Evolutionary conservation across 176 grass and related monocot species (phyloP).

Genomic region (Paspalum vaginatum): DNA sequence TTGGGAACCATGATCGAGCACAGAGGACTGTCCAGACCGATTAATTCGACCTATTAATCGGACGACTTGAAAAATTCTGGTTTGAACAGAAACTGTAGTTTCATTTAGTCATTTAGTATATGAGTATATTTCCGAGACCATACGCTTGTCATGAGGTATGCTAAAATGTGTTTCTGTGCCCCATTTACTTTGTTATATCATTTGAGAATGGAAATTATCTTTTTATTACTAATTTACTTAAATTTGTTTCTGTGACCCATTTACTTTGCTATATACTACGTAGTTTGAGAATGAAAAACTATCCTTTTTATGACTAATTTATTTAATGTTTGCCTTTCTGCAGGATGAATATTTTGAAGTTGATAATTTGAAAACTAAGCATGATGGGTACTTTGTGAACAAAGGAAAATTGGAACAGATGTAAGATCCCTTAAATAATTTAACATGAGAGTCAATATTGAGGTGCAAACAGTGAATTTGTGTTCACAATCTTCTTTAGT

Average conservation of each 20-base stretch:
- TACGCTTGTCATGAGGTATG: constrained; percentile 2
- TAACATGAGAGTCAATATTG: constrained; percentile 21
- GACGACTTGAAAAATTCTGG: no score
- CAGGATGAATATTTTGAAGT: constrained; percentile 99
- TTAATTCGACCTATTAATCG: no score
- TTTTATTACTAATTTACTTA: no score
- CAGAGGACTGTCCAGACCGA: no score
- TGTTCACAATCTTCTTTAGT: neutral
- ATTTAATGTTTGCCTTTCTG: constrained; percentile 46
- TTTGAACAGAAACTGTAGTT: neutral
- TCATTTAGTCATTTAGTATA: neutral
- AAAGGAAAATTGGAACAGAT: constrained; percentile 97
- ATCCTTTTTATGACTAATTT: constrained; percentile 29
- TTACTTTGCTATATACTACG: constrained; percentile 24
- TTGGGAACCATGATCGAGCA: no score
- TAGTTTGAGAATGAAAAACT: neutral
- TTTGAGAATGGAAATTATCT: no score
- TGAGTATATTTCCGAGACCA: neutral
- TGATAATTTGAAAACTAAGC: constrained; percentile 97
- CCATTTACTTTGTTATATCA: no score
- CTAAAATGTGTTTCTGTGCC: neutral
- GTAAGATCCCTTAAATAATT: constrained; percentile 61
- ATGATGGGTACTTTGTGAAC: constrained; percentile 98
- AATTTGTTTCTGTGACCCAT: neutral
- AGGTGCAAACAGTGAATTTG: constrained; percentile 15